Percentiles rank a stretch among this genome's conserved stretches.
Conservation (phyloP, 2,329 filamentous ascomycete genomes). For the Bipolaris bicolor region DNA sequence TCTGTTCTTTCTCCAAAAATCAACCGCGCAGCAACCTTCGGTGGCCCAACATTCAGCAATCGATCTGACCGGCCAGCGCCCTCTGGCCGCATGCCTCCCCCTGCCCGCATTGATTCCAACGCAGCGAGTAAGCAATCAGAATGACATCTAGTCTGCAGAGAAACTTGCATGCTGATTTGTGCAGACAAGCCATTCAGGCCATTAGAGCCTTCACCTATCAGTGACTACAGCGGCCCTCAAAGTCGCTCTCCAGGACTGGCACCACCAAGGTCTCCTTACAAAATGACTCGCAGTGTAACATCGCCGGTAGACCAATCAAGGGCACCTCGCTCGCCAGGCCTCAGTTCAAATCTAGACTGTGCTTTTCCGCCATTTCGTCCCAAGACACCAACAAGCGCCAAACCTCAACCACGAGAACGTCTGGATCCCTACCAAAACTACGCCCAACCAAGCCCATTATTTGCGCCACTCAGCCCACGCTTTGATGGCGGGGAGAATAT, state of each 20-base stretch:
- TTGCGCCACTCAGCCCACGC: constrained; percentile 59
- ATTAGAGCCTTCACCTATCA: constrained; percentile 37
- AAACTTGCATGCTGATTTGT: constrained; percentile 21
- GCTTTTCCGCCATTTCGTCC: constrained; percentile 62
- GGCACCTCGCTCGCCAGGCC: constrained; percentile 42
- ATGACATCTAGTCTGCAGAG: background rate
- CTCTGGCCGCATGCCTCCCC: constrained; percentile 55
- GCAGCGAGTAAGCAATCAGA: constrained; percentile 61
- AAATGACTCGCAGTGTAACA: constrained; percentile 45
- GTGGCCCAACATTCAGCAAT: constrained; percentile 35
- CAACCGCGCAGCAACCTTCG: constrained; percentile 43
- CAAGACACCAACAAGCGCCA: constrained; percentile 39
- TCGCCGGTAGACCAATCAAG: constrained; percentile 44
- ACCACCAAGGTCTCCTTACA: constrained; percentile 33
- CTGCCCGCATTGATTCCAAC: constrained; percentile 62
- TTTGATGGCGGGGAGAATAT: constrained; percentile 54
- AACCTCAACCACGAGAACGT: constrained; percentile 28
- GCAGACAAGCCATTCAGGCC: constrained; percentile 46
- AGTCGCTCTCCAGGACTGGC: constrained; percentile 33
- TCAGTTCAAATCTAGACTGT: constrained; percentile 53
- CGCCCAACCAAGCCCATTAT: constrained; percentile 45
- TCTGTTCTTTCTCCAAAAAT: constrained; percentile 29
- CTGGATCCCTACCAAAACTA: constrained; percentile 40
- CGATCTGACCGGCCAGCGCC: constrained; percentile 42
- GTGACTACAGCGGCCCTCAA: constrained; percentile 34